phyloP scores from a whole-genome alignment of 805 yeast genomes.

The Kazachstania viticola region DNA sequence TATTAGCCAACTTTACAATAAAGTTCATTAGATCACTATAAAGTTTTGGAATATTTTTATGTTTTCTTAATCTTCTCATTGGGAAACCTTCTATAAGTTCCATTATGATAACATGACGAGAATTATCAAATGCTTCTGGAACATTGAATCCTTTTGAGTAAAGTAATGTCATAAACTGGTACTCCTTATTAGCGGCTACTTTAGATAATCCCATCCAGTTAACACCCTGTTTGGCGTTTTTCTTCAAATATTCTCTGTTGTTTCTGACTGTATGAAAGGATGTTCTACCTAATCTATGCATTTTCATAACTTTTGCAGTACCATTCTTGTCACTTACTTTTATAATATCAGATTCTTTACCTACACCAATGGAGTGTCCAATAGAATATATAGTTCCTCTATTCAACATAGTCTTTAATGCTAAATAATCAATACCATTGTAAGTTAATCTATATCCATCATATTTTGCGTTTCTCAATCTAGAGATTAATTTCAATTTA shows the following conservation, averaged over 20 bases:
- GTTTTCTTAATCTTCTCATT: slow-evolving; percentile 71
- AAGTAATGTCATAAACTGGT: slow-evolving; percentile 71
- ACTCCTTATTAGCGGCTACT: slow-evolving; percentile 88
- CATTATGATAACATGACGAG: slow-evolving; percentile 91
- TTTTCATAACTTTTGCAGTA: slow-evolving; percentile 63
- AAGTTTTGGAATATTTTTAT: slow-evolving; percentile 51
- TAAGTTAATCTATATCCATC: slow-evolving; percentile 89
- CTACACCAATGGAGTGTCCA: slow-evolving; percentile 88
- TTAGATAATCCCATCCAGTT: slow-evolving; percentile 90
- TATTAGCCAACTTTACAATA: slow-evolving; percentile 69
- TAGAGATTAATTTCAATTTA: slow-evolving; percentile 65
- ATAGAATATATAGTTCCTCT: slow-evolving; percentile 63
- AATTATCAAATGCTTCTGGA: slow-evolving; percentile 80
- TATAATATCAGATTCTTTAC: slow-evolving; percentile 93
- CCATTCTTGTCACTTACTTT: slow-evolving; percentile 64
- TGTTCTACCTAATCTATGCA: slow-evolving; percentile 88
- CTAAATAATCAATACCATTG: slow-evolving; percentile 86
- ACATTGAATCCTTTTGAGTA: slow-evolving; percentile 69
- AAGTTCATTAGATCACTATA: slow-evolving; percentile 83
- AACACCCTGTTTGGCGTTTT: slow-evolving; percentile 51
- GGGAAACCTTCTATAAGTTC: slow-evolving; percentile 82
- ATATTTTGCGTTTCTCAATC: slow-evolving; percentile 80
- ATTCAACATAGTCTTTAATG: slow-evolving; percentile 72
- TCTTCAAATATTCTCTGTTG: slow-evolving; percentile 78
- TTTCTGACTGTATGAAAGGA: slow-evolving; percentile 88